These are phyloP conservation scores for Pseudogymnoascus sp. DNA, from an alignment of 2,329 filamentous ascomycete species.

Conservation along the genomic window DNA sequence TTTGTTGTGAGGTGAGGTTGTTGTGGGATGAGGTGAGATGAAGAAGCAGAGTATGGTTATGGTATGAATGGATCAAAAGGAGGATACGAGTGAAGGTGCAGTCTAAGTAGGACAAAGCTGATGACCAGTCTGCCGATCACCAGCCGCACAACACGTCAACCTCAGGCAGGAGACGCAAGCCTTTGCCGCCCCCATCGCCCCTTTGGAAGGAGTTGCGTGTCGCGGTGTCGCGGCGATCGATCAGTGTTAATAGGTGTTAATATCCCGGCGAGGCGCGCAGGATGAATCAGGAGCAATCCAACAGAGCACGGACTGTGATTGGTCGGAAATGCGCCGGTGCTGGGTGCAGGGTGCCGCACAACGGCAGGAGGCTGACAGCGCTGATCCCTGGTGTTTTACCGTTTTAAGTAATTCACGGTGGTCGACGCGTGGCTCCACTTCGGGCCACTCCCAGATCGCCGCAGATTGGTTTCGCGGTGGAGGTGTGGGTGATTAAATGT, in stretches of 20 bases:
- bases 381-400: not conserved
- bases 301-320: constrained; percentile 9
- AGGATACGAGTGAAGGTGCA: not conserved
- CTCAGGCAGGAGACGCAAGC: not conserved
- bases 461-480: constrained; percentile 1
- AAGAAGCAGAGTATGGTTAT: constrained; percentile 8
- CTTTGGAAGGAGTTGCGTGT: constrained; percentile 9
- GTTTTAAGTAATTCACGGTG: not conserved
- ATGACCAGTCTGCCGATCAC: not conserved
- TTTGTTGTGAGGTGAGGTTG: not conserved
- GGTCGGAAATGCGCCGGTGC: constrained; percentile 7
- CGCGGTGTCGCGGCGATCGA: not conserved
- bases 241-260: too few relatives aligned
- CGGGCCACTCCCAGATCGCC: too few relatives aligned
- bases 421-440: not conserved
- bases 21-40: constrained; percentile 11
- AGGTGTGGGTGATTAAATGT: not conserved
- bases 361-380: not conserved
- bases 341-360: too few relatives aligned
- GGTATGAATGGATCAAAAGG: not conserved
- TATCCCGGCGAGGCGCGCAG: too few relatives aligned
- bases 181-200: not conserved
- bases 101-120: not conserved
- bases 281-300: too few relatives aligned
- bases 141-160: not conserved